Base-by-base conservation (phyloP, 2,329 filamentous ascomycete species). In the Fusarium papillatum region DNA sequence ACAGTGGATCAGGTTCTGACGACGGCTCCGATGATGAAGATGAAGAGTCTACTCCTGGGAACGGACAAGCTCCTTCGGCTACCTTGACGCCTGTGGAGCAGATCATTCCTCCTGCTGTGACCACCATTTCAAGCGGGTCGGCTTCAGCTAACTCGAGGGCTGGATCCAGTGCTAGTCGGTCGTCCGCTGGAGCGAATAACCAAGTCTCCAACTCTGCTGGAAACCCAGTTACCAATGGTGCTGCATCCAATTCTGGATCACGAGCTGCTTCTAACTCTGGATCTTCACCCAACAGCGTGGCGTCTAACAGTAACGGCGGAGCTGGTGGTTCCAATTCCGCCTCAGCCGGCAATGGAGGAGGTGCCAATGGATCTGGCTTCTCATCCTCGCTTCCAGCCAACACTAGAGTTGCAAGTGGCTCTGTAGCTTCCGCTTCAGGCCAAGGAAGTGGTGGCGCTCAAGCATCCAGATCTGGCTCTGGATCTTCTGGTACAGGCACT, bases 81-180 rank as follows among this genome's bases (percentile, higher is more conserved):
- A 61, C 59, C 16, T 43, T 61, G 38, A 29, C 22, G 1, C 59
- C 59, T 0, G 17, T 61, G 7, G 59, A 61, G 11, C 59, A 34
- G 36, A 38, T 71, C 26, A 13, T 55, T 43, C 22, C 36, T 14
- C 13, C 38, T 0, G 11, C 36, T 4, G 17, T 59, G 2, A 31
- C 11, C 0, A 59, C 34, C 0, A 17, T 16, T 0, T 71, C 38
- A 2, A n/a, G 43, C 3, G 24, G 34, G 0, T 53, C 48, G 0
- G 9, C 34, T 0, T 43, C 38, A 17, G 5, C 11, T 3, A 60
- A 43, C 1, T 59, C 72, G 0, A 55, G 50, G 17, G 1, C 22
- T 13, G 41, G 38, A 2, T 19, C 60, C 2, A 64, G 72, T 4
- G 59, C 31, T 0, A 65, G 72, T 2, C 34, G 17, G 6, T 4